Evolutionary conservation across 1,284 basidiomycete genomes (phyloP).

Genomic region (Abortiporus biennis): DNA sequence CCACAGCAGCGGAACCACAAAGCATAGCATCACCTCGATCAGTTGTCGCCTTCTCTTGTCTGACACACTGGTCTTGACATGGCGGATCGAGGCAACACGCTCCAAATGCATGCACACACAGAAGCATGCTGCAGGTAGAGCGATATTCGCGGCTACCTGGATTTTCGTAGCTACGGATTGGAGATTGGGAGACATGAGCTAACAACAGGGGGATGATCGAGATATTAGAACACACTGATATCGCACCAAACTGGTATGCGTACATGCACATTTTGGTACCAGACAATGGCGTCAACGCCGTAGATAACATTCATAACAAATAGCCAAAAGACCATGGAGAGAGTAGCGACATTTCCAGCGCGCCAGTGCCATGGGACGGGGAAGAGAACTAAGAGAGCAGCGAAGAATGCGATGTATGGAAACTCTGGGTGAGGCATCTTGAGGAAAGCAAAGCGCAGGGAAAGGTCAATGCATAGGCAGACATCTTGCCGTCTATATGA

Average conservation of each 20-base stretch:
- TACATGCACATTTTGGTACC: constrained; percentile 42
- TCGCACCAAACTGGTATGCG: constrained; percentile 60
- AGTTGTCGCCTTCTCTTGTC: constrained; percentile 14
- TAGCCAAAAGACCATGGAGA: not conserved
- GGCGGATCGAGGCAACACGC: constrained; percentile 17
- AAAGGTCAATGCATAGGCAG: not conserved
- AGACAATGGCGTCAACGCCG: constrained; percentile 41
- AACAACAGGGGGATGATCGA: not conserved
- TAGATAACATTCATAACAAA: not conserved
- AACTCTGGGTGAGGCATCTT: too few species aligned
- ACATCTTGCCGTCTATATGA: not conserved
- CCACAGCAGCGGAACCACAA: constrained; percentile 18
- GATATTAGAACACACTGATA: constrained; percentile 46
- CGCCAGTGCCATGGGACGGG: constrained; percentile 10
- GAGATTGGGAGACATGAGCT: not conserved
- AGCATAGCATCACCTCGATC: constrained; percentile 23
- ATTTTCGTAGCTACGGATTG: constrained; percentile 29
- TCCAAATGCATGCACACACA: constrained; percentile 22
- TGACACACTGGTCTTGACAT: constrained; percentile 5
- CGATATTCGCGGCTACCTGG: constrained; percentile 24
- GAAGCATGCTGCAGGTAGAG: constrained; percentile 30
- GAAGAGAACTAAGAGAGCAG: constrained; percentile 29
- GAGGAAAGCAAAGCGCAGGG: too few species aligned
- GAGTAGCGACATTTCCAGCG: not conserved
- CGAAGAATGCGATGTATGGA: constrained; percentile 34